phyloP scores from a whole-genome alignment of 129 eudicot species.

The Deinandra increscens region DNA sequence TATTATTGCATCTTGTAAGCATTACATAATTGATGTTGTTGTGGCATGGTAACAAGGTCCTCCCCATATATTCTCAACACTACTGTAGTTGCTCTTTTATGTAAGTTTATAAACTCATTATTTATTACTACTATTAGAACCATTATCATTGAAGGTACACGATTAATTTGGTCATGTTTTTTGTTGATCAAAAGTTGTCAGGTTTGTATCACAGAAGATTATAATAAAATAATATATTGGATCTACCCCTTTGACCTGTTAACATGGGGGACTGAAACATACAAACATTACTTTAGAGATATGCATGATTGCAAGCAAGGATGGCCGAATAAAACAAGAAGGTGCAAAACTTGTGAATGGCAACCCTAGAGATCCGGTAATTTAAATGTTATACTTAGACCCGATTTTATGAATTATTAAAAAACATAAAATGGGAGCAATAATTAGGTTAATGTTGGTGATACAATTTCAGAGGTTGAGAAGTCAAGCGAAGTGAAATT shows the following conservation, averaged over 20 bases:
- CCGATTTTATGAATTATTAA: background rate
- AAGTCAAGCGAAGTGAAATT: conserved; percentile 40
- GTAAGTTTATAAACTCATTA: conserved; percentile 6
- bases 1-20: conserved; percentile 94
- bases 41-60: conserved; percentile 72
- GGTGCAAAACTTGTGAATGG: conserved; percentile 68
- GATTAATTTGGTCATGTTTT: conserved; percentile 81
- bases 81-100: background rate
- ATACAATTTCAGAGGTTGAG: conserved; percentile 59
- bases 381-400: conserved; percentile 46
- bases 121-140: background rate
- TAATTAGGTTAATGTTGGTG: conserved; percentile 13
- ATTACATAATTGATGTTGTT: conserved; percentile 85
- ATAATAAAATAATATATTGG: background rate
- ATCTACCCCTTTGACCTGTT: background rate
- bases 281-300: conserved; percentile 36
- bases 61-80: conserved; percentile 7
- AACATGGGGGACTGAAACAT: background rate
- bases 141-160: conserved; percentile 60
- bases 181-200: conserved; percentile 69
- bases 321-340: conserved; percentile 65
- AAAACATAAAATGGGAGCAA: background rate
- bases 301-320: conserved; percentile 81
- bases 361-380: conserved; percentile 60
- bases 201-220: conserved; percentile 34